Evolutionary conservation across 306 rosid species (phyloP).

Genomic region (Cucumis sativus): DNA sequence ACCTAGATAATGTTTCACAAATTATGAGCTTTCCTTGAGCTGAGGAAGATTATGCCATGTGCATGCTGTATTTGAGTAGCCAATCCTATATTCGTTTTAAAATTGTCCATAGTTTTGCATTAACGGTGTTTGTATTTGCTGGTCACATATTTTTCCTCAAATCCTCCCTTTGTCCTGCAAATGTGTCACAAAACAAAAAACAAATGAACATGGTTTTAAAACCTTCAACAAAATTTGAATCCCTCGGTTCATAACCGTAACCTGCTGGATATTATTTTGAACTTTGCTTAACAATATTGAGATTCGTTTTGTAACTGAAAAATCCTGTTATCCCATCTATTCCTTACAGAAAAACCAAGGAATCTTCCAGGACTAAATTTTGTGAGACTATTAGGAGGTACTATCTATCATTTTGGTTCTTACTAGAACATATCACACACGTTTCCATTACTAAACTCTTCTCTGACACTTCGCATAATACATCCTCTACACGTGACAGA

Average conservation of each 20-base stretch:
- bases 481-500: slow-evolving; percentile 26
- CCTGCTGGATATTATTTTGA: background rate
- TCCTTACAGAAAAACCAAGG: slow-evolving; percentile 55
- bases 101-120: background rate
- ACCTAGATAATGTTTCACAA: background rate
- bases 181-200: background rate
- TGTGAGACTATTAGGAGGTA: slow-evolving; percentile 76
- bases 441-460: background rate
- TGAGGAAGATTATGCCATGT: background rate
- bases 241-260: background rate
- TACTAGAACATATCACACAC: background rate
- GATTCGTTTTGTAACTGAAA: background rate
- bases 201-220: background rate
- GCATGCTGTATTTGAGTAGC: background rate
- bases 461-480: background rate
- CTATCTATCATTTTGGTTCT: background rate
- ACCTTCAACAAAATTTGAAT: background rate
- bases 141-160: background rate
- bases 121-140: background rate
- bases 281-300: background rate
- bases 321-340: slow-evolving; percentile 6
- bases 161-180: background rate
- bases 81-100: background rate
- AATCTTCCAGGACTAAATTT: slow-evolving; percentile 76
- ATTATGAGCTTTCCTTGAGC: background rate